Conservation (phyloP, 106 monocot species). For the Cymbidium sinense region DNA sequence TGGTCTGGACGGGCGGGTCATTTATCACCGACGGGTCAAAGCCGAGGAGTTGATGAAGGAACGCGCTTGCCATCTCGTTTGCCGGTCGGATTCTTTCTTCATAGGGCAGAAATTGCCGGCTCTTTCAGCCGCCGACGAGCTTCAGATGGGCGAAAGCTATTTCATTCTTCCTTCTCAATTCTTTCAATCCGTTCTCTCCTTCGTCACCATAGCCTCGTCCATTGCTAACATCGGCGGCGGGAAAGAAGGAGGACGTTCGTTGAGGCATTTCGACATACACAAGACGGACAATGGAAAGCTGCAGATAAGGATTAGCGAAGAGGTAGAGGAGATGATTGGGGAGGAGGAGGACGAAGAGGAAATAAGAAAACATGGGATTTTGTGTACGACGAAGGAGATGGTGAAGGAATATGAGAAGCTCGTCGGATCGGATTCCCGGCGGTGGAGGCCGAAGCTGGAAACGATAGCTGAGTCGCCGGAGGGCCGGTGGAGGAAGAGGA, state of each 20-base stretch:
- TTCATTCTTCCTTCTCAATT: slow-evolving; percentile 70
- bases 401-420: slow-evolving; percentile 76
- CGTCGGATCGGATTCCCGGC: slow-evolving; percentile 20
- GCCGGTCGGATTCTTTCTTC: slow-evolving; percentile 66
- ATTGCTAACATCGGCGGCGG: slow-evolving; percentile 1
- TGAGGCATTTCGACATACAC: slow-evolving; percentile 44
- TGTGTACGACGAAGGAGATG: slow-evolving; percentile 38
- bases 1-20: slow-evolving; percentile 44
- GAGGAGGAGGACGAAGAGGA: neutral
- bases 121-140: slow-evolving; percentile 34
- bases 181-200: slow-evolving; percentile 85
- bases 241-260: neutral
- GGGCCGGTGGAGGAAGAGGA: neutral
- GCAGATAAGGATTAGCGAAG: slow-evolving; percentile 50
- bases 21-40: slow-evolving; percentile 32
- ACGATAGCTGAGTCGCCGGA: slow-evolving; percentile 25
- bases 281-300: slow-evolving; percentile 47
- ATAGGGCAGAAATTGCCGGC: slow-evolving; percentile 66
- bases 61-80: slow-evolving; percentile 53
- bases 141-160: slow-evolving; percentile 61
- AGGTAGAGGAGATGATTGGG: neutral
- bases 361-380: slow-evolving; percentile 9
- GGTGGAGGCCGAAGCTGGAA: slow-evolving; percentile 73
- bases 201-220: slow-evolving; percentile 49
- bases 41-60: slow-evolving; percentile 49